Evolutionary conservation across 371 early-diverging fungal genomes (phyloP).

Genomic region (Smittium mucronatum): DNA sequence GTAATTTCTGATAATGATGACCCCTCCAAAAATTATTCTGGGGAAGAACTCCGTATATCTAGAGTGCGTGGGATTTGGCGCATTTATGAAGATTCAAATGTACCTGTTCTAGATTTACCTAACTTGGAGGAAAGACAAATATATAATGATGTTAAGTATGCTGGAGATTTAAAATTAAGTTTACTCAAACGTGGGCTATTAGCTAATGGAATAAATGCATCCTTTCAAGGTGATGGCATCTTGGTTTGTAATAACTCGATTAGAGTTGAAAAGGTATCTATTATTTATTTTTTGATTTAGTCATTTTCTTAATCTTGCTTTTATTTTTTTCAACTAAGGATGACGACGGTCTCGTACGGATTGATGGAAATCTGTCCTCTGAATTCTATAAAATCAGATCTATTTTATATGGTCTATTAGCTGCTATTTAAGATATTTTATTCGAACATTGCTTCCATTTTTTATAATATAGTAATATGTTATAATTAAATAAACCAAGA

Average conservation of each 20-base stretch:
- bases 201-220: constrained; percentile 58
- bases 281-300: background rate
- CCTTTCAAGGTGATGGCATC: constrained; percentile 71
- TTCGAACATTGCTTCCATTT: too few relatives aligned
- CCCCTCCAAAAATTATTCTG: background rate
- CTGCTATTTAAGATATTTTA: background rate
- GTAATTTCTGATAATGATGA: background rate
- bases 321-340: background rate
- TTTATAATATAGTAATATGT: too few relatives aligned
- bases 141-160: constrained; percentile 55
- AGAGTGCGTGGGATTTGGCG: background rate
- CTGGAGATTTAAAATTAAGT: constrained; percentile 75
- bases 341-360: background rate
- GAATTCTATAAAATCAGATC: constrained; percentile 3
- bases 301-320: background rate
- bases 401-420: background rate
- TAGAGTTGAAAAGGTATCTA: constrained; percentile 1
- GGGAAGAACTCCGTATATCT: background rate
- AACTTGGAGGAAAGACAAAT: constrained; percentile 30
- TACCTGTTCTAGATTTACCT: constrained; percentile 65
- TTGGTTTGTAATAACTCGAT: constrained; percentile 70
- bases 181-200: constrained; percentile 60
- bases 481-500: too few relatives aligned
- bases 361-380: background rate
- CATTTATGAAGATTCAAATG: constrained; percentile 36